phyloP scores from a whole-genome alignment of 2,329 filamentous ascomycete genomes.

The Xylariaceae sp. region DNA sequence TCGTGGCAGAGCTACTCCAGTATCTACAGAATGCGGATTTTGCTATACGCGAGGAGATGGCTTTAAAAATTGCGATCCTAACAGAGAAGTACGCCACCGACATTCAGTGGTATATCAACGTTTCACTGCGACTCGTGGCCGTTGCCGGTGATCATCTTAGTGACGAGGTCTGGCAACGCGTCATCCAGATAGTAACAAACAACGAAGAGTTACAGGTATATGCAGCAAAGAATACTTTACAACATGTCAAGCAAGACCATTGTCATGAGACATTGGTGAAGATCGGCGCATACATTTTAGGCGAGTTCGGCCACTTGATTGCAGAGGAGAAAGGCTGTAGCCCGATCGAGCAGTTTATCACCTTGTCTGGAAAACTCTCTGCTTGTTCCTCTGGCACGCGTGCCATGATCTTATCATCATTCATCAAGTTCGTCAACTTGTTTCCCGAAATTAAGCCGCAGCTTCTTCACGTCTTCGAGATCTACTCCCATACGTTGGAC shows the following conservation, averaged over 20 bases:
- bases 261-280: slow-evolving; percentile 98
- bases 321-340: slow-evolving; percentile 91
- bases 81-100: slow-evolving; percentile 99
- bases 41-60: slow-evolving; percentile 98
- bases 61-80: slow-evolving; percentile 96
- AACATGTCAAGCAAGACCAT: slow-evolving; percentile 90
- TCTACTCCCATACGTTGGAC: slow-evolving; percentile 94
- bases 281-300: slow-evolving; percentile 94
- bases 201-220: slow-evolving; percentile 98
- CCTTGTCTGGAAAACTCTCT: slow-evolving; percentile 87
- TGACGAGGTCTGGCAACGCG: slow-evolving; percentile 98
- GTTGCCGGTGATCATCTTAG: slow-evolving; percentile 98
- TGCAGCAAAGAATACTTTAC: slow-evolving; percentile 89
- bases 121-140: slow-evolving; percentile 89
- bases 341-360: slow-evolving; percentile 96
- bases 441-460: slow-evolving; percentile 99
- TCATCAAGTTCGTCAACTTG: slow-evolving; percentile 96
- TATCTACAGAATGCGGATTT: slow-evolving; percentile 98
- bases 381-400: slow-evolving; percentile 88
- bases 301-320: slow-evolving; percentile 96
- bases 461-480: slow-evolving; percentile 84
- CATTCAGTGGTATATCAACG: slow-evolving; percentile 99
- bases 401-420: slow-evolving; percentile 93
- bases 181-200: slow-evolving; percentile 98
- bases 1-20: slow-evolving; percentile 90